phyloP scores from a whole-genome alignment of 768 basidiomycete species.

The Psilocybe cyanescens region DNA sequence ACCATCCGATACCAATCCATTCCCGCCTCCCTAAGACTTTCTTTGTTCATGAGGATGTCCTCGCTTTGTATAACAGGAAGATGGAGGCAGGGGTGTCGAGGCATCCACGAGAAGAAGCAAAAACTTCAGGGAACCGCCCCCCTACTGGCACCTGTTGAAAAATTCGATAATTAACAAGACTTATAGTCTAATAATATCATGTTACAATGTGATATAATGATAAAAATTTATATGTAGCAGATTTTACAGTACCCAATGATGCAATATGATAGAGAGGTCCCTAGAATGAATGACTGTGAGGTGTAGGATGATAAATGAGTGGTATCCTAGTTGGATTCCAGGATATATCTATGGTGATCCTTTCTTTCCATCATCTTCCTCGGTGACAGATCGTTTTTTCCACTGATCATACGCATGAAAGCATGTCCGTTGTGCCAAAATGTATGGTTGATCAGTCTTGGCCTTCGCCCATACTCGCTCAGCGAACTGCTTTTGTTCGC shows the following conservation, averaged over 20 bases:
- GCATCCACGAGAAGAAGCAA: background rate
- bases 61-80: background rate
- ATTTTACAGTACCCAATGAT: conserved; percentile 20
- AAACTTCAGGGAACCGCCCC: background rate
- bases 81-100: background rate
- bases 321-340: conserved; percentile 9
- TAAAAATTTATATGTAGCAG: conserved; percentile 17
- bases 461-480: conserved; percentile 67
- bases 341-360: conserved; percentile 30
- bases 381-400: conserved; percentile 45
- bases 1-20: background rate
- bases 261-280: conserved; percentile 6
- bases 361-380: conserved; percentile 45
- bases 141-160: background rate
- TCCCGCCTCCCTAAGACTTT: background rate
- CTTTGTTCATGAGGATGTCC: background rate
- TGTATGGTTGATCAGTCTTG: conserved; percentile 61
- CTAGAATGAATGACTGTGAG: conserved; percentile 11
- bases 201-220: conserved; percentile 1
- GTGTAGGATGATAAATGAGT: conserved; percentile 5
- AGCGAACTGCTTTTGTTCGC: conserved; percentile 62
- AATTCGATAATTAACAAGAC: background rate
- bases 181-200: background rate
- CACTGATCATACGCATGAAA: conserved; percentile 45
- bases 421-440: conserved; percentile 46